Evolutionary conservation across 805 yeast species (phyloP), one percentile per base, ranked within the genome.

Genomic region (Nakazawaea populi): DNA sequence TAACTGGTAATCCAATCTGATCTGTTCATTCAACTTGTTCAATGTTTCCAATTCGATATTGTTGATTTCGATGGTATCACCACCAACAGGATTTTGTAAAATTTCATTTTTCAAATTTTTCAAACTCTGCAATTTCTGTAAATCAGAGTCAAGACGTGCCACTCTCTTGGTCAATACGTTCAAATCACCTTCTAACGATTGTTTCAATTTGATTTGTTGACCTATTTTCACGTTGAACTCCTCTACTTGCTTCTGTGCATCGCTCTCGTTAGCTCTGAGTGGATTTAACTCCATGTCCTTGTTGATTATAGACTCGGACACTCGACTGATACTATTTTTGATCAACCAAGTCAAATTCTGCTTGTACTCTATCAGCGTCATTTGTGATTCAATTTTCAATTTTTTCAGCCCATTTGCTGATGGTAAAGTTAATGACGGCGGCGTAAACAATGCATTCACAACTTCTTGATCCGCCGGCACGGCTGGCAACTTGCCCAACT

Each of bases 1-100:
- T 4, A 52, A 45, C 59, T 79, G 84, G 55, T 80, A 80, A n/a
- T 62, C 50, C 1, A 53, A 39, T 52, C 85, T 61, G 31, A 74
- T 55, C 4, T 47, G 51, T 30, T 68, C 70, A 45, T 68, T 73
- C 30, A 52, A 45, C 1, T 42, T 29, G 14, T 60, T 46, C 31
- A 62, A 49, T 1, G 46, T 43, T 12, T 58, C 54, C 11, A 61
- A 38, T 39, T 53, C 50, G 28, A 60, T 44, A 30, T 47, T 48
- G 2, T 43, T 44, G 11, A 62, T 48, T 31, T 56, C 59, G 28
- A 46, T 31, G 7, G 51, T 45, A 39, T 55, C 54, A 30, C 39
- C 45, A 7, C 40, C 42, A 8, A 30, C n/a, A 5, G 27, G 31
- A 28, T 52, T 43, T 12, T 52, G 29, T 29, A 58, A 48, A 48